Evolutionary conservation across 257 asterid genomes (phyloP), one percentile per base, ranked within the genome.

Genomic region (Striga asiatica): DNA sequence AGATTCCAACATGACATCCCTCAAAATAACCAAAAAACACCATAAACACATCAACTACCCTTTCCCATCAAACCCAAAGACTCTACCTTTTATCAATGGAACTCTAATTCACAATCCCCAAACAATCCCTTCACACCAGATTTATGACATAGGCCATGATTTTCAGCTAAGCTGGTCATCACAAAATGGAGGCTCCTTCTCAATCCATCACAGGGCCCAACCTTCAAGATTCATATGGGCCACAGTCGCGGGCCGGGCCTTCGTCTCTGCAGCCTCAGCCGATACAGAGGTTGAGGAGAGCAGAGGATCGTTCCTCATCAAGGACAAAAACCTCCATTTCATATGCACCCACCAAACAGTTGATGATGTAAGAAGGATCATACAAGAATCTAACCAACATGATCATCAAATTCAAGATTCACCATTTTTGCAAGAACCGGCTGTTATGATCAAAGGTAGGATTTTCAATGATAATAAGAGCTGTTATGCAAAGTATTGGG

Each of bases 281-380:
- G 95, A 81, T 62, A 83, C 96, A 10, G 94, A 86, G 69, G 84
- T 89, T 27, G 84, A 81, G 52, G 98, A 89, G 66, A 83, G 98
- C 79, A 81, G 98, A 19, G 98, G 98, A 29, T 89, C 98, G 19
- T 86, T 89, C 59, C 69, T 75, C 50, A 71, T 89, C 59, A 81
- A 76, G 28, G 96, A 89, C 62, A 76, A 47, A 34, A 31, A 70
- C 23, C 72, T 81, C 58, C 91, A 77, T 60, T 56, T 68, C 28
- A 31, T 78, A 7, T 86, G 94, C 74, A 67, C 71, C 67, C 94
- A 89, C 61, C 98, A 89, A 62, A 81, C 89, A 0, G 43, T 89
- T 52, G 98, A 89, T 0, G 72, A 71, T 54, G 74, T 89, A 37
- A 74, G 71, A 18, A n/a, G n/a, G n/a, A 45, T 65, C 55, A 24